Conservation (phyloP, 148 eudicot genomes). For the Rhododendron williamsianum region DNA sequence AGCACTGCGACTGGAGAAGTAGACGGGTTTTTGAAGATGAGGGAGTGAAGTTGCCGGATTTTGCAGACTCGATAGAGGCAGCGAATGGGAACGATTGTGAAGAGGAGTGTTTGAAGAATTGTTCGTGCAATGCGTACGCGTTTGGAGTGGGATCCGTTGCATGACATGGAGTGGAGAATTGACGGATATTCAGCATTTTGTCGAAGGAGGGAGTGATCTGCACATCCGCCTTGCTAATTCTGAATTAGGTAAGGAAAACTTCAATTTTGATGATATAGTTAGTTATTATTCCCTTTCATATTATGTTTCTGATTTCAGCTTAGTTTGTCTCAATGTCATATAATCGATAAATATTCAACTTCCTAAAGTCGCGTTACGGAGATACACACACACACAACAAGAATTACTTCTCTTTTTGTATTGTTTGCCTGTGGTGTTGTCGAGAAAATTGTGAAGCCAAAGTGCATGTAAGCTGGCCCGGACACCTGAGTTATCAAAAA, state of each 20-base stretch:
- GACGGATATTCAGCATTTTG: slow-evolving; percentile 42
- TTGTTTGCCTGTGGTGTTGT: background rate
- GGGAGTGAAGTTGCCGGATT: slow-evolving; percentile 54
- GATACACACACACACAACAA: too few species aligned
- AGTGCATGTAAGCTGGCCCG: background rate
- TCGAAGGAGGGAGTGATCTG: slow-evolving; percentile 31
- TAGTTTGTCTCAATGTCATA: background rate
- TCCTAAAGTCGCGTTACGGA: background rate
- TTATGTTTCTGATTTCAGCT: background rate
- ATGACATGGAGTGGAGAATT: slow-evolving; percentile 48
- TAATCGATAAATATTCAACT: background rate
- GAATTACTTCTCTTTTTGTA: too few species aligned
- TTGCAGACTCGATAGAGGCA: slow-evolving; percentile 21
- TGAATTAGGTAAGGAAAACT: slow-evolving; percentile 38
- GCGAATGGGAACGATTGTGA: slow-evolving; percentile 17
- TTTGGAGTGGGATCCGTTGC: slow-evolving; percentile 41
- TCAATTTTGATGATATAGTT: background rate
- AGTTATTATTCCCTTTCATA: background rate
- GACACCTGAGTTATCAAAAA: too few species aligned
- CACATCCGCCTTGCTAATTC: slow-evolving; percentile 42
- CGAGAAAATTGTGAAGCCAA: background rate
- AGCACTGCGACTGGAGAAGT: slow-evolving; percentile 13
- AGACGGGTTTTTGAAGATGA: slow-evolving; percentile 36
- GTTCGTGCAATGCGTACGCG: slow-evolving; percentile 53
- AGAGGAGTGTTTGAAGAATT: slow-evolving; percentile 39